These are phyloP conservation scores for Metschnikowia noctiluminum DNA, from an alignment of 805 yeast species.

Conservation along the genomic window DNA sequence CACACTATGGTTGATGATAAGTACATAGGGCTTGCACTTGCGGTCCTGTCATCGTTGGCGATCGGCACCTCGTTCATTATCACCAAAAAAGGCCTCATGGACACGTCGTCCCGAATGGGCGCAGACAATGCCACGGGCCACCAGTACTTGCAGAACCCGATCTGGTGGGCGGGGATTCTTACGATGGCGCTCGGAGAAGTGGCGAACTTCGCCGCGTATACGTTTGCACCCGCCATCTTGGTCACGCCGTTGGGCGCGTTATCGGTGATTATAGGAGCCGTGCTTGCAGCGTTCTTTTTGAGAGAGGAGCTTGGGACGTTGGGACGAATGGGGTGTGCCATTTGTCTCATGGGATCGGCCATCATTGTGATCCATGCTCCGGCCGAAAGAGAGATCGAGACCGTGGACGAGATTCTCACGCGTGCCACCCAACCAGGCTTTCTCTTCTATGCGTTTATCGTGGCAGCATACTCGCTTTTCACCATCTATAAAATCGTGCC, in stretches of 20 bases:
- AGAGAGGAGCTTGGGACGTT: slow-evolving; percentile 83
- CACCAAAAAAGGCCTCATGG: slow-evolving; percentile 80
- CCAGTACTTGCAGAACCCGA: slow-evolving; percentile 76
- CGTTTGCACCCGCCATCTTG: slow-evolving; percentile 90
- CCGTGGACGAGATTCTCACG: slow-evolving; percentile 81
- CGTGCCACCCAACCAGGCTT: slow-evolving; percentile 81
- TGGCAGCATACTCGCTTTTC: slow-evolving; percentile 64
- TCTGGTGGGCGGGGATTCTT: slow-evolving; percentile 92
- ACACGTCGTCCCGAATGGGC: slow-evolving; percentile 55
- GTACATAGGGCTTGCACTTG: slow-evolving; percentile 83
- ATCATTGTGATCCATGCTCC: slow-evolving; percentile 91
- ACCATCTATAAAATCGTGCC: slow-evolving; percentile 87
- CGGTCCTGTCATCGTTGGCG: slow-evolving; percentile 82
- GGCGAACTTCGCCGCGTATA: slow-evolving; percentile 91
- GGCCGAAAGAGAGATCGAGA: slow-evolving; percentile 82
- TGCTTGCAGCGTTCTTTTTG: slow-evolving; percentile 77
- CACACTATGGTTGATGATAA: slow-evolving; percentile 63
- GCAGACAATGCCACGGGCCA: slow-evolving; percentile 58
- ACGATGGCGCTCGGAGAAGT: slow-evolving; percentile 90
- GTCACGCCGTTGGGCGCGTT: slow-evolving; percentile 92
- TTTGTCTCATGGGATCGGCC: slow-evolving; percentile 82
- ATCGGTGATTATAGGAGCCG: slow-evolving; percentile 88
- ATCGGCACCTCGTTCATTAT: slow-evolving; percentile 88
- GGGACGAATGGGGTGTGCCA: slow-evolving; percentile 92
- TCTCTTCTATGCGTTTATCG: slow-evolving; percentile 59